A percentile compares a stretch with the other conserved stretches of the same genome.
phyloP scores from a whole-genome alignment of 2,329 filamentous ascomycete species.

The Thielaviopsis punctulata region DNA sequence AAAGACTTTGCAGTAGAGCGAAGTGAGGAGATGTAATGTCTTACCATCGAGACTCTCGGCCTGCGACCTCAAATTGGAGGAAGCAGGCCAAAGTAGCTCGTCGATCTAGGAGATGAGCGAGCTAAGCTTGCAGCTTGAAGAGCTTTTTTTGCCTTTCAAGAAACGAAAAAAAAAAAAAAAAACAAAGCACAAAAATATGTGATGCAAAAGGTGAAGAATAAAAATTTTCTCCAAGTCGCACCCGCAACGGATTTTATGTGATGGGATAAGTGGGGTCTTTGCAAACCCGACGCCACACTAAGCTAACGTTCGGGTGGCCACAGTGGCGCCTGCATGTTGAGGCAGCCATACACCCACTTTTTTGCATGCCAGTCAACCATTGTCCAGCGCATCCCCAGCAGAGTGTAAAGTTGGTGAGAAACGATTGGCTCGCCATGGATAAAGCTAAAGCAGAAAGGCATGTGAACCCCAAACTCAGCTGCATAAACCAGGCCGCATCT shows the following conservation, averaged over 20 bases:
- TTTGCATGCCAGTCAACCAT: neutral
- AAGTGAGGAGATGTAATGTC: neutral
- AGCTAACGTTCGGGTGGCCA: neutral
- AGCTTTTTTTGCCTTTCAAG: neutral
- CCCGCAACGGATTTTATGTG: slow-evolving; percentile 6
- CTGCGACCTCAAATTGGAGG: slow-evolving; percentile 2
- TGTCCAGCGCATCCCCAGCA: slow-evolving; percentile 5
- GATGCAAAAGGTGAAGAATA: neutral
- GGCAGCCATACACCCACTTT: slow-evolving; percentile 4
- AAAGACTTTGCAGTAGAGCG: neutral
- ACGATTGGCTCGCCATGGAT: slow-evolving; percentile 1
- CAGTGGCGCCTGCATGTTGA: neutral
- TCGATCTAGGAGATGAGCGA: neutral
- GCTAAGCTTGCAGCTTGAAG: slow-evolving; percentile 2
- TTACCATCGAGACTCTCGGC: slow-evolving; percentile 5
- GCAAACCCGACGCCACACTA: slow-evolving; percentile 1
- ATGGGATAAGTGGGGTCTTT: slow-evolving; percentile 7
- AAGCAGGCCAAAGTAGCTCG: slow-evolving; percentile 1
- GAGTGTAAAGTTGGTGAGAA: slow-evolving; percentile 6
- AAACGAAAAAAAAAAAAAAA: too few species aligned
- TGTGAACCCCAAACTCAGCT: slow-evolving; percentile 6
- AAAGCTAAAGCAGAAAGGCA: slow-evolving; percentile 6
- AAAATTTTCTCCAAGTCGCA: slow-evolving; percentile 11
- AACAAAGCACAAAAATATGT: neutral
- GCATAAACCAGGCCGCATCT: slow-evolving; percentile 4